These are phyloP conservation scores for Fusarium sterilihyphosum DNA, from an alignment of 2,329 filamentous ascomycete species.

Conservation along the genomic window DNA sequence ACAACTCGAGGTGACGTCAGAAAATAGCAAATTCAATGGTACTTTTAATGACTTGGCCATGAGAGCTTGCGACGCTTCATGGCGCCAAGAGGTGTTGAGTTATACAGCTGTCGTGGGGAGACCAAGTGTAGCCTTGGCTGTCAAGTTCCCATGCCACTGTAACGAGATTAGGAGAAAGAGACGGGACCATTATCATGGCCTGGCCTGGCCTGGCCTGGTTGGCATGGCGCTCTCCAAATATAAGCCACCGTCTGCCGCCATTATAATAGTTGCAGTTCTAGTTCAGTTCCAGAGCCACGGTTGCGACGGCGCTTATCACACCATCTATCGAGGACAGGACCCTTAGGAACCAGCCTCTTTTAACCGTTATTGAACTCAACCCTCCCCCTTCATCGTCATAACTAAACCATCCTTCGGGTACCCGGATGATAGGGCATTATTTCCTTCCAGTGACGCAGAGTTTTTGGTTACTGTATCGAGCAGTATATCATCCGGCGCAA, in stretches of 20 bases:
- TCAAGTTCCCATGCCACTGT: not conserved
- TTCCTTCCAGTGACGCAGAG: slow-evolving; percentile 3
- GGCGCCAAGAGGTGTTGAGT: slow-evolving; percentile 26
- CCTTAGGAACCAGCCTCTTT: slow-evolving; percentile 31
- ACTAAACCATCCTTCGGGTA: not conserved
- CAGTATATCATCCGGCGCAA: slow-evolving; percentile 13
- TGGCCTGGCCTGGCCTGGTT: too few relatives aligned
- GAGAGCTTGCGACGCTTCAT: slow-evolving; percentile 35
- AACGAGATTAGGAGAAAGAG: slow-evolving; percentile 2
- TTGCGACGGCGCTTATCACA: slow-evolving; percentile 38
- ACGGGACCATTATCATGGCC: not conserved
- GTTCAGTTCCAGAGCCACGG: slow-evolving; percentile 6
- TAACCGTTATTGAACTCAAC: slow-evolving; percentile 7
- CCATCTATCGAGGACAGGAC: slow-evolving; percentile 7
- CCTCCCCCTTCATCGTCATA: slow-evolving; percentile 4
- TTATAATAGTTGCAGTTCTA: slow-evolving; percentile 5
- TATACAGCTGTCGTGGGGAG: slow-evolving; percentile 28
- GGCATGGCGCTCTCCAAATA: slow-evolving; percentile 25
- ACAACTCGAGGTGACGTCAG: slow-evolving; percentile 38
- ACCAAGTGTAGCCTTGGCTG: slow-evolving; percentile 7
- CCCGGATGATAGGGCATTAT: not conserved
- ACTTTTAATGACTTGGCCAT: slow-evolving; percentile 18
- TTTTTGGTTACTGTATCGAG: not conserved
- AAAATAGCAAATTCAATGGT: slow-evolving; percentile 5
- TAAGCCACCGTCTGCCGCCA: slow-evolving; percentile 30